Base-by-base conservation (phyloP, 2,329 filamentous ascomycete genomes). In the Fragosphaeria purpurea region DNA sequence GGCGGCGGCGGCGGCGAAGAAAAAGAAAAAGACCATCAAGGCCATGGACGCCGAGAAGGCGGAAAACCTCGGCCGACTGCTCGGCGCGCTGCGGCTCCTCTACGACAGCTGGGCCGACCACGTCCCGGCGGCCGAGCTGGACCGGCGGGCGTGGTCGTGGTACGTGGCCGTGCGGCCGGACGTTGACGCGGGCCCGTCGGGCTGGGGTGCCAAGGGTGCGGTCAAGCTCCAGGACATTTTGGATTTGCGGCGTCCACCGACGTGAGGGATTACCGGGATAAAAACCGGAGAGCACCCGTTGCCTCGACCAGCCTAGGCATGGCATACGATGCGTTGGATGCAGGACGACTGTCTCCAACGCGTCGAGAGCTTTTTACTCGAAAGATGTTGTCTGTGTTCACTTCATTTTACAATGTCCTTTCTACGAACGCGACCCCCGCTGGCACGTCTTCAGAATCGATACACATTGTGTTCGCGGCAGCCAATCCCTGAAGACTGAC, bases 171-270 rank as follows among this genome's bases (percentile, higher is more conserved):
- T 90, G 22, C 73, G 89, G 55, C 88, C 88, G 1, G 82, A 87
- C 22, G 85, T 95, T 3, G 81, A 86, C 52, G 68, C 74, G 51
- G 89, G 88, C 0, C 78, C 79, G 45, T 78, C 80, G 22, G 88
- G 89, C 2, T 95, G 88, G 88, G 88, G 88, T 33, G 85, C 84
- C 10, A 93, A 91, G 65, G 87, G 85, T 1, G 69, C 72, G 49
- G 70, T 95, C 33, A 80, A 73, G 57, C 63, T 94, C 38, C 69
- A 69, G 11, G 79, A 80, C 56, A 86, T 95, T 41, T 63, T 90
- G 56, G 73, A 73, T 7, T 60, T 87, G 55, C 72, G 76, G 51
- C 70, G 75, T 47, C 70, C 61, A 37, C 53, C 53, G 38, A 32
- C 42, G 0, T 46, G 35, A 46, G 42, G 5, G 11, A n/a, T 5